Conservation (phyloP, 2,329 filamentous ascomycete species). For the Pestalotiopsis sp. region DNA sequence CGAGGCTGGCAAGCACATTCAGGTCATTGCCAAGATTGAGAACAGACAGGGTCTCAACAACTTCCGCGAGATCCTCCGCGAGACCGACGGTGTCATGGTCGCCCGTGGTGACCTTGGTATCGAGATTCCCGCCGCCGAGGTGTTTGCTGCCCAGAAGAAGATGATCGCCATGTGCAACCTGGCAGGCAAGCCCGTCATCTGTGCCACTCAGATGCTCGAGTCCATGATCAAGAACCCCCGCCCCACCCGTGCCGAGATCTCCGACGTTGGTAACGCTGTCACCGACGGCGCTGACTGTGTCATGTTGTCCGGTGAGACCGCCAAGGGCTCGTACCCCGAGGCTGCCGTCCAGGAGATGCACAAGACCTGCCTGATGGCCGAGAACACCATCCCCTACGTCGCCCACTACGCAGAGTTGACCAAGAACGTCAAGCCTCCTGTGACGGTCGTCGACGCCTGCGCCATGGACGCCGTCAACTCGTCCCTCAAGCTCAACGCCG, state of each 20-base stretch:
- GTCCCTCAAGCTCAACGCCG: conserved; percentile 93
- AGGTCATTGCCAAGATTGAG: conserved; percentile 99
- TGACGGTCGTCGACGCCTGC: conserved; percentile 88
- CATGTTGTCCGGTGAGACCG: conserved; percentile 99
- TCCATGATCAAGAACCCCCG: conserved; percentile 99
- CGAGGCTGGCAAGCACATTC: conserved; percentile 90
- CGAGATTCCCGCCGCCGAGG: conserved; percentile 96
- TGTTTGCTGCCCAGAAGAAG: conserved; percentile 99
- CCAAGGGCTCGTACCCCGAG: conserved; percentile 92
- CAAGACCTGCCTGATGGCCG: conserved; percentile 93
- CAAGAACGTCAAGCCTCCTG: conserved; percentile 79
- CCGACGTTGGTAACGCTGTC: conserved; percentile 96
- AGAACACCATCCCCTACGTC: conserved; percentile 97
- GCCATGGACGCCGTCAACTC: conserved; percentile 96
- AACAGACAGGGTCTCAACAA: conserved; percentile 99
- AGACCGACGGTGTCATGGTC: conserved; percentile 99
- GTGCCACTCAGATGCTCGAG: conserved; percentile 99
- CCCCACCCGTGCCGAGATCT: conserved; percentile 96
- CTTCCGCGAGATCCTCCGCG: conserved; percentile 93
- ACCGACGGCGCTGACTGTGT: conserved; percentile 98
- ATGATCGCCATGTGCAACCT: conserved; percentile 99
- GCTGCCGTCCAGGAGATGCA: conserved; percentile 98
- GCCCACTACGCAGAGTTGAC: conserved; percentile 96
- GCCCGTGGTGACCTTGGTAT: conserved; percentile 98
- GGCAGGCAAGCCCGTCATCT: conserved; percentile 97